Percentiles rank a stretch among this genome's conserved stretches.
Evolutionary conservation across 2,329 filamentous ascomycete genomes (phyloP).

Genomic region (Aphanocladium album): DNA sequence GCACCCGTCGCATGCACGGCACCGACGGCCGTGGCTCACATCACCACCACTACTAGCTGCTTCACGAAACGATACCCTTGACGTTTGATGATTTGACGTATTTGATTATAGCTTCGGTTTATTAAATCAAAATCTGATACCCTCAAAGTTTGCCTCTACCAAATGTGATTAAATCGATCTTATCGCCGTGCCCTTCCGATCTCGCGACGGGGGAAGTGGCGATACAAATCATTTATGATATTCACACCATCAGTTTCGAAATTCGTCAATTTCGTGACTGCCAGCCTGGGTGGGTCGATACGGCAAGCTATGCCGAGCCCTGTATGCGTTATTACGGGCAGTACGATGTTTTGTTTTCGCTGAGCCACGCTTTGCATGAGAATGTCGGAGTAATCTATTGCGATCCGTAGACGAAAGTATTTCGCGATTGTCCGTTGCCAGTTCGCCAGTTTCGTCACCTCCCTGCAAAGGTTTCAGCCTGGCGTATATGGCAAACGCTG

Average conservation of each 20-base stretch:
- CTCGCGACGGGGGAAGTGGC: too few relatives aligned
- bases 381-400: conserved; percentile 21
- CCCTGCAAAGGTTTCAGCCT: conserved; percentile 17
- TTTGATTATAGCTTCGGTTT: neutral
- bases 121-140: neutral
- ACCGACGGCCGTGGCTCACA: conserved; percentile 62
- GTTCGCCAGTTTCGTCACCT: conserved; percentile 26
- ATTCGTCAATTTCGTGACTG: neutral
- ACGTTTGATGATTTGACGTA: neutral
- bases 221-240: too few relatives aligned
- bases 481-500: conserved; percentile 30
- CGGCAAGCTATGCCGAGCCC: neutral
- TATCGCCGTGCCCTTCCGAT: too few relatives aligned
- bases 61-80: neutral
- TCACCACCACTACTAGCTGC: conserved; percentile 18
- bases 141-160: neutral
- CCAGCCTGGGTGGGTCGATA: neutral
- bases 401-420: conserved; percentile 23
- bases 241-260: neutral
- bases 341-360: neutral
- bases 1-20: conserved; percentile 67
- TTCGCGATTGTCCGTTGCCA: conserved; percentile 18
- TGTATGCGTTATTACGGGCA: neutral
- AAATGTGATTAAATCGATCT: too few relatives aligned
- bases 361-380: neutral